Evolutionary conservation across 345 rosid genomes (phyloP).

Genomic region (Kernera saxatilis): DNA sequence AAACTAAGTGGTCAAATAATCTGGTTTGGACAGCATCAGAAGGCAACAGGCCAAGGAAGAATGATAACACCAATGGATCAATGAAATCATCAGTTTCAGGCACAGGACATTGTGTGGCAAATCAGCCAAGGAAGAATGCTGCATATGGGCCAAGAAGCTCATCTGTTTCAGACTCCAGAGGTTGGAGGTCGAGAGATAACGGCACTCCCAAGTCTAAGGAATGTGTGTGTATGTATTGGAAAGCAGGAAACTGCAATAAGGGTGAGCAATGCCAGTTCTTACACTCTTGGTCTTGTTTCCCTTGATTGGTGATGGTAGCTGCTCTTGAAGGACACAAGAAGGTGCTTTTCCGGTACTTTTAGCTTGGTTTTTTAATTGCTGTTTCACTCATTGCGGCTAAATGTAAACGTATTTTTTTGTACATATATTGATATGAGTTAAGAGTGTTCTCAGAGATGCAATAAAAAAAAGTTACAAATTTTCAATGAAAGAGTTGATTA

Average conservation of each 20-base stretch:
- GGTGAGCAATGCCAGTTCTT: slow-evolving; percentile 30
- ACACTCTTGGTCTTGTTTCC: slow-evolving; percentile 26
- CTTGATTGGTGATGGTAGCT: slow-evolving; percentile 26
- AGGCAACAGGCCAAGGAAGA: slow-evolving; percentile 2
- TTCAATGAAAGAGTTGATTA: no score
- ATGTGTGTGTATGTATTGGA: slow-evolving; percentile 26
- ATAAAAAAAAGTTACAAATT: no score
- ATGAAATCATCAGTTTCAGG: no score
- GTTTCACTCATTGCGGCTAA: neutral
- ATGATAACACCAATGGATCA: no score
- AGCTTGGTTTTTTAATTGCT: neutral
- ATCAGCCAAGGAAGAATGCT: neutral
- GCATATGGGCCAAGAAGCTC: neutral
- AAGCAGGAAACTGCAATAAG: slow-evolving; percentile 26
- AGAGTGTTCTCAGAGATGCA: no score
- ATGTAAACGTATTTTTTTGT: neutral
- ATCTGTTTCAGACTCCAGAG: slow-evolving; percentile 1
- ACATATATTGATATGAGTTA: no score
- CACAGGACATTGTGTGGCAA: neutral
- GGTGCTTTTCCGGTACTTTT: slow-evolving; percentile 9
- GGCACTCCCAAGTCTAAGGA: slow-evolving; percentile 2
- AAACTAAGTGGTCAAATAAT: slow-evolving; percentile 22
- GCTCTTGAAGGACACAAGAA: slow-evolving; percentile 32
- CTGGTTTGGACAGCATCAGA: slow-evolving; percentile 25
- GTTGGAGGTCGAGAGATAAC: neutral